Percentiles rank a stretch among this genome's conserved stretches.
Conservation (phyloP, 2,329 filamentous ascomycete genomes). For the Fusarium humuli region DNA sequence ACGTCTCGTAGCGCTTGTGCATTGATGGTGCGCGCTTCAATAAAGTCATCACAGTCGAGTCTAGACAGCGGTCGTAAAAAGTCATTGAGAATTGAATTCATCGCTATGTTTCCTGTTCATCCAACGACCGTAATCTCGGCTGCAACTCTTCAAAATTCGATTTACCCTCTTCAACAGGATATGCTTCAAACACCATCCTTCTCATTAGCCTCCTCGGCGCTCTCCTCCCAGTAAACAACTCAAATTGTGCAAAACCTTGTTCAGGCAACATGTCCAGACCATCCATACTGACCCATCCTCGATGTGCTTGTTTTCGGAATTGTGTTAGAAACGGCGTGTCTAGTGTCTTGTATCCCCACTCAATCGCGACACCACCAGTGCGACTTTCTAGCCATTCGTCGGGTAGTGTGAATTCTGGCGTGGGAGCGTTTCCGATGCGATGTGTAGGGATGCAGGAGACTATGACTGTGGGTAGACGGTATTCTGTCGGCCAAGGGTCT, state of each 20-base stretch:
- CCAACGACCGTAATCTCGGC: constrained; percentile 44
- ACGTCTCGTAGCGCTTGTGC: too few relatives aligned
- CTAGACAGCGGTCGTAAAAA: too few relatives aligned
- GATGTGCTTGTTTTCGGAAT: constrained; percentile 67
- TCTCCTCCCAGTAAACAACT: constrained; percentile 76
- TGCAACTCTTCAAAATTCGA: constrained; percentile 56
- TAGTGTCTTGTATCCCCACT: constrained; percentile 79
- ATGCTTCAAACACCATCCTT: constrained; percentile 66
- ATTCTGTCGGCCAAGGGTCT: constrained; percentile 73
- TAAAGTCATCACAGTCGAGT: too few relatives aligned
- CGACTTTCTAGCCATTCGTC: constrained; percentile 76
- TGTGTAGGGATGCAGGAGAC: constrained; percentile 82
- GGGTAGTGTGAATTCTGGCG: constrained; percentile 77
- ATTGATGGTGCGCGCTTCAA: too few relatives aligned
- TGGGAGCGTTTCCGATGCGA: constrained; percentile 70
- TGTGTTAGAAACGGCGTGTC: constrained; percentile 78
- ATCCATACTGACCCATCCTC: constrained; percentile 80
- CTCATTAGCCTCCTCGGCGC: constrained; percentile 73
- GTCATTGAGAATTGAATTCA: background rate
- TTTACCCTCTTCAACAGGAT: constrained; percentile 56
- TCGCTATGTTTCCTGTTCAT: constrained; percentile 45
- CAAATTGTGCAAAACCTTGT: constrained; percentile 84
- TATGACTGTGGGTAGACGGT: constrained; percentile 76
- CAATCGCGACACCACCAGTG: constrained; percentile 80
- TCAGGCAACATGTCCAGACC: constrained; percentile 81